Percentiles rank a stretch among this genome's conserved stretches.
Conservation (phyloP, 306 rosid genomes). For the Rosa persica region DNA sequence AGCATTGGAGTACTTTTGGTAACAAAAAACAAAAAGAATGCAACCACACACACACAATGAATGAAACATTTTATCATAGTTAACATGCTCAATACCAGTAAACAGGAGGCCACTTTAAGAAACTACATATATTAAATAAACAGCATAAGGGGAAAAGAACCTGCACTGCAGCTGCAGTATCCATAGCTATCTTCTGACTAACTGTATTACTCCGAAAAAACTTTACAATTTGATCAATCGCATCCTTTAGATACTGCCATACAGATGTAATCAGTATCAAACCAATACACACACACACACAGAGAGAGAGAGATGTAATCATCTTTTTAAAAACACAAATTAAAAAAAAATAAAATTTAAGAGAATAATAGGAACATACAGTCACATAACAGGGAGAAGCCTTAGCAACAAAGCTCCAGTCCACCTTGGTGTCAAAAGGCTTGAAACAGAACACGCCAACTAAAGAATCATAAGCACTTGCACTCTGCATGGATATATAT, state of each 20-base stretch:
- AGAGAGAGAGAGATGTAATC: background rate
- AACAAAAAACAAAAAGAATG: background rate
- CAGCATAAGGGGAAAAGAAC: conserved; percentile 34
- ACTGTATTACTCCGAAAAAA: conserved; percentile 77
- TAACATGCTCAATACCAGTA: conserved; percentile 14
- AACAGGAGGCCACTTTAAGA: background rate
- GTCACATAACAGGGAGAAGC: conserved; percentile 99
- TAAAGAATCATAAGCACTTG: conserved; percentile 68
- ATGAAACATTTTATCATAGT: background rate
- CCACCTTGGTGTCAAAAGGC: conserved; percentile 76
- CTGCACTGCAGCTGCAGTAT: conserved; percentile 98
- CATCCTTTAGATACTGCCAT: conserved; percentile 85
- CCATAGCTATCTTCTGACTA: conserved; percentile 85
- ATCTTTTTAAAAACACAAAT: conserved; percentile 8
- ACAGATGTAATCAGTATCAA: conserved; percentile 26
- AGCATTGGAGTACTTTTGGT: background rate
- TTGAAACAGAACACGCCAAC: conserved; percentile 70
- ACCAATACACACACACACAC: background rate
- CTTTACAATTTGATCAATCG: conserved; percentile 69
- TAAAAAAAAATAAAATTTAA: conserved; percentile 15
- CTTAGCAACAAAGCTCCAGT: conserved; percentile 96
- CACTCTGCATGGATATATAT: conserved; percentile 66
- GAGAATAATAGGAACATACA: conserved; percentile 47
- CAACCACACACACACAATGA: background rate
- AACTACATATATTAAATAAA: conserved; percentile 20